phyloP scores from a whole-genome alignment of 1,139 yeast genomes.

The Candida tunisiensis region DNA sequence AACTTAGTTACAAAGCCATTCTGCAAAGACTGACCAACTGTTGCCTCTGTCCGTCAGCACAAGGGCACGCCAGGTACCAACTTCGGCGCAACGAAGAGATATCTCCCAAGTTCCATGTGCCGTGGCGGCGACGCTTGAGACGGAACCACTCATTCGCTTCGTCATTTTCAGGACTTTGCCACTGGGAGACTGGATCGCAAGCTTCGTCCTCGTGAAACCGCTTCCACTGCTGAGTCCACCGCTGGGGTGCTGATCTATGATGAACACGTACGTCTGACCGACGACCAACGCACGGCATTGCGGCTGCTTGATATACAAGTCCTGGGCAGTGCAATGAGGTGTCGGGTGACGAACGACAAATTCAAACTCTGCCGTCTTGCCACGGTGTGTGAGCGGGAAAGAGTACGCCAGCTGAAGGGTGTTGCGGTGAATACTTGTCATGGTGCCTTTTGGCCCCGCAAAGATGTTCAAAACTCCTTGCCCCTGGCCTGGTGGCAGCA shows the following conservation, averaged over 20 bases:
- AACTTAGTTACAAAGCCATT: slow-evolving; percentile 60
- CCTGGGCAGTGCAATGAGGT: slow-evolving; percentile 50
- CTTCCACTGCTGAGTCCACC: slow-evolving; percentile 32
- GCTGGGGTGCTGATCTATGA: slow-evolving; percentile 47
- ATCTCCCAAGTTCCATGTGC: slow-evolving; percentile 42
- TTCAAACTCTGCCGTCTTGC: slow-evolving; percentile 36
- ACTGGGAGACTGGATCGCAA: slow-evolving; percentile 70
- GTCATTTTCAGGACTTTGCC: slow-evolving; percentile 56
- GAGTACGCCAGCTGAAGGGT: slow-evolving; percentile 56
- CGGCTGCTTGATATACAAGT: slow-evolving; percentile 70
- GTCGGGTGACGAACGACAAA: slow-evolving; percentile 67
- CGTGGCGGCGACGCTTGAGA: slow-evolving; percentile 25
- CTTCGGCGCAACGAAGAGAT: slow-evolving; percentile 44
- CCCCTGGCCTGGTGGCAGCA: slow-evolving; percentile 48
- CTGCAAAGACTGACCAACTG: slow-evolving; percentile 85
- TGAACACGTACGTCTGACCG: slow-evolving; percentile 47
- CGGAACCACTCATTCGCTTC: slow-evolving; percentile 21
- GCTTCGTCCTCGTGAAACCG: slow-evolving; percentile 26
- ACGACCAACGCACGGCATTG: slow-evolving; percentile 47
- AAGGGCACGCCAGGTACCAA: slow-evolving; percentile 71
- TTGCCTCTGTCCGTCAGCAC: slow-evolving; percentile 65
- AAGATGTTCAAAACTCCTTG: slow-evolving; percentile 65
- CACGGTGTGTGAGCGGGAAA: slow-evolving; percentile 63
- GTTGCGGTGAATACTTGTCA: slow-evolving; percentile 35
- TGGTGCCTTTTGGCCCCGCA: slow-evolving; percentile 51